Evolutionary conservation across 306 rosid genomes (phyloP), one percentile per base, ranked within the genome.

Genomic region (Arachis stenosperma): DNA sequence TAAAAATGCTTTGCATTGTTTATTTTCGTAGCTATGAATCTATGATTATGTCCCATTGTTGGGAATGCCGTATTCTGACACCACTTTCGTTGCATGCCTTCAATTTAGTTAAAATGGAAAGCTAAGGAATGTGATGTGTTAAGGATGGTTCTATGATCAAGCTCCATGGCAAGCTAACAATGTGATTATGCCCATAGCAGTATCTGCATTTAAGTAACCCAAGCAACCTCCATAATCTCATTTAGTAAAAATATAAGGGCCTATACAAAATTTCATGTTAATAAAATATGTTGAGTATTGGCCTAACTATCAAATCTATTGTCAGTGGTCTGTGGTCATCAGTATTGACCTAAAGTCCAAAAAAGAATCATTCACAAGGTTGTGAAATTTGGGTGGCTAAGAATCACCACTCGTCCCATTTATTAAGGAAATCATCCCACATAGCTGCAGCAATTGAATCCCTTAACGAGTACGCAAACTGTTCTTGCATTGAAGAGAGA

Each of bases 401-500:
- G 1, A 53, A 8, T 92, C 82, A 92, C 96, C 97, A 92, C 55
- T 83, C 82, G 10, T 92, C 86, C 97, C 96, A 92, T 72, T 76
- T 88, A 73, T 85, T 83, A 2, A 89, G 54, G 73, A 84, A 92
- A 86, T 89, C 91, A 37, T 86, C 89, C 96, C 93, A 89, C 96
- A 89, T 92, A 5, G 84, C 69, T 11, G 89, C 59, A 14, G 92
- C 81, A 54, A 89, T 82, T 64, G 90, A 86, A 74, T 92, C 96
- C 53, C 93, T 71, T 48, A 73, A 3, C 0, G 92, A 86, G 71
- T 76, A 81, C 3, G 90, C 92, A 57, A 66, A 70, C 58, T 89
- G 89, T 50, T 83, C 93, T 81, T 85, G 84, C 7, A 81, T 59
- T 1, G 90, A 80, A 76, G 90, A 75, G 44, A 76, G 74, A 81